phyloP scores from a whole-genome alignment of 352 stramenopile genomes.

The Blastocystis sp. region DNA sequence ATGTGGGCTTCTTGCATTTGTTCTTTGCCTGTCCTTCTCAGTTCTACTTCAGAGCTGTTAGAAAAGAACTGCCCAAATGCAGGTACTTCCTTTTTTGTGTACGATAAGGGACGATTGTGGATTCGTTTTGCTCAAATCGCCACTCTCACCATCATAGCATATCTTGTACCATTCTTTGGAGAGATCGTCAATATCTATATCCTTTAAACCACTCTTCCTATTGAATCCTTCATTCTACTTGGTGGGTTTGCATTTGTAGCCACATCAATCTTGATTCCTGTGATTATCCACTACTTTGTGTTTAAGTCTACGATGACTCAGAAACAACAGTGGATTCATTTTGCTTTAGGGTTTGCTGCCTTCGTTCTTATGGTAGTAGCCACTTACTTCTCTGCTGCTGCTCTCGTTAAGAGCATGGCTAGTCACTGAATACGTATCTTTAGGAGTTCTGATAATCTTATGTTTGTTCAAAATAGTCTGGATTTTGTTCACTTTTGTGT shows the following conservation, averaged over 20 bases:
- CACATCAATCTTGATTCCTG: slow-evolving; percentile 46
- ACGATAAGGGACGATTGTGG: neutral
- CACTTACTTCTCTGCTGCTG: slow-evolving; percentile 19
- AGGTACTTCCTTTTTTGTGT: neutral
- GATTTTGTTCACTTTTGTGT: neutral
- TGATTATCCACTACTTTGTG: slow-evolving; percentile 41
- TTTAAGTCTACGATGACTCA: neutral
- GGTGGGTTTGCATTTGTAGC: slow-evolving; percentile 55
- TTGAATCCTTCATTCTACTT: slow-evolving; percentile 37
- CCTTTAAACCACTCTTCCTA: neutral
- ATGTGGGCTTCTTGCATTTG: slow-evolving; percentile 53
- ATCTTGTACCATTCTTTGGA: slow-evolving; percentile 44
- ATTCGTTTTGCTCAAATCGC: slow-evolving; percentile 25
- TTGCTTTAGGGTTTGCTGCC: neutral
- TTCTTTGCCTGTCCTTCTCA: slow-evolving; percentile 7
- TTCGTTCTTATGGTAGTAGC: slow-evolving; percentile 52
- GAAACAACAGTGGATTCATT: slow-evolving; percentile 1
- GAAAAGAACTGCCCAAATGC: slow-evolving; percentile 38
- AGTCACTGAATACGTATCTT: neutral
- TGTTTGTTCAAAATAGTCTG: neutral
- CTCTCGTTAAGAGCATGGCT: neutral
- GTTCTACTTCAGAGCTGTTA: slow-evolving; percentile 15
- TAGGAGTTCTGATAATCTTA: neutral
- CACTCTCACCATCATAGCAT: neutral
- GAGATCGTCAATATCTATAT: slow-evolving; percentile 58